phyloP scores from a whole-genome alignment of 495 filamentous ascomycete genomes.

The Neurospora sp. region DNA sequence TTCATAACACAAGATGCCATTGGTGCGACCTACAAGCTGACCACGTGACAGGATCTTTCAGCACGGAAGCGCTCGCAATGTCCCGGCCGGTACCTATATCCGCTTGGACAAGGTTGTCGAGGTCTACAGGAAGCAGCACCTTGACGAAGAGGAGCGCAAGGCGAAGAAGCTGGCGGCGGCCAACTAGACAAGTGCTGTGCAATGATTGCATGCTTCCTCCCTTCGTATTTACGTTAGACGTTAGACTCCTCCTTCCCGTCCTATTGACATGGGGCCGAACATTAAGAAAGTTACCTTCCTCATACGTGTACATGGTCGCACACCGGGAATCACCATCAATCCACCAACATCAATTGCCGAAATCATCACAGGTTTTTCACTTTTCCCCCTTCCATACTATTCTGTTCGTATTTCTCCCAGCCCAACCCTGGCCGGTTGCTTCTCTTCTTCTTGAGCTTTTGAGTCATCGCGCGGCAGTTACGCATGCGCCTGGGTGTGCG shows the following conservation, averaged over 20 bases:
- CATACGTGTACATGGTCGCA: conserved; percentile 16
- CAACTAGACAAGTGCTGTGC: conserved; percentile 8
- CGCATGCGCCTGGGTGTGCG: conserved; percentile 1
- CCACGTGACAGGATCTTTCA: conserved; percentile 30
- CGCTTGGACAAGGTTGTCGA: conserved; percentile 37
- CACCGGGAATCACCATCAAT: conserved; percentile 8
- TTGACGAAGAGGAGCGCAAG: conserved; percentile 37
- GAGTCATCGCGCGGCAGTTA: not conserved
- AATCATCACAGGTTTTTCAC: not conserved
- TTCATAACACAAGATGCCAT: not conserved
- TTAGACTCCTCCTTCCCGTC: not conserved
- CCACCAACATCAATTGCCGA: conserved; percentile 1
- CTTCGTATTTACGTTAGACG: not conserved
- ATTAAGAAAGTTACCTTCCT: conserved; percentile 1
- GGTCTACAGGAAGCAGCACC: conserved; percentile 36
- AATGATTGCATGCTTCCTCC: not conserved
- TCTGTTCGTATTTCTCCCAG: not conserved
- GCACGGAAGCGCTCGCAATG: conserved; percentile 31
- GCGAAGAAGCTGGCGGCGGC: conserved; percentile 28
- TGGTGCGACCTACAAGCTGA: conserved; percentile 15
- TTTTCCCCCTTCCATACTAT: not conserved
- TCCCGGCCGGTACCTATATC: conserved; percentile 34
- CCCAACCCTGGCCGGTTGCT: not conserved
- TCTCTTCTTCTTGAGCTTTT: not conserved
- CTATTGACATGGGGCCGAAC: not conserved